phyloP scores from a whole-genome alignment of 352 stramenopile genomes.

The Phytophthora citricola region DNA sequence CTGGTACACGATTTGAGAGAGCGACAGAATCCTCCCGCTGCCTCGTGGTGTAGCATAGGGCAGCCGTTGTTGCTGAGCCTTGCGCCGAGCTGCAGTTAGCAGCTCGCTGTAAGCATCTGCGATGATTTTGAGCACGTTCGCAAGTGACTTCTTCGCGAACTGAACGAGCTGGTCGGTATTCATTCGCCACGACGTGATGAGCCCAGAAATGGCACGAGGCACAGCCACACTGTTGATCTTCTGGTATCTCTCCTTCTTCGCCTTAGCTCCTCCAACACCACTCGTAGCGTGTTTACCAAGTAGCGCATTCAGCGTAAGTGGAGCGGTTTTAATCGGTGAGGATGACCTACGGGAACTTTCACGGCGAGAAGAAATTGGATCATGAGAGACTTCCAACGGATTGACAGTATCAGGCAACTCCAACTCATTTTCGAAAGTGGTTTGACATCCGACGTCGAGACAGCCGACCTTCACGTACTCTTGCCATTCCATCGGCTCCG shows the following conservation, averaged over 20 bases:
- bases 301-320: slow-evolving; percentile 64
- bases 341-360: slow-evolving; percentile 12
- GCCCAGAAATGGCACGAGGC: slow-evolving; percentile 58
- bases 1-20: slow-evolving; percentile 83
- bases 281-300: slow-evolving; percentile 37
- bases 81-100: slow-evolving; percentile 63
- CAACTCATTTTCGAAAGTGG: slow-evolving; percentile 34
- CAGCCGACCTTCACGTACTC: slow-evolving; percentile 57
- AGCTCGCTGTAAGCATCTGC: slow-evolving; percentile 79
- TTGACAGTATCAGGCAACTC: slow-evolving; percentile 6
- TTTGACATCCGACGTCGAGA: slow-evolving; percentile 62
- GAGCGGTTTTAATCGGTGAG: slow-evolving; percentile 24
- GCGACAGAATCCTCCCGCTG: slow-evolving; percentile 46
- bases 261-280: slow-evolving; percentile 13
- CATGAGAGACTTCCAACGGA: background rate
- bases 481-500: slow-evolving; percentile 74
- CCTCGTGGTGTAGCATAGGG: slow-evolving; percentile 28
- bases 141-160: slow-evolving; percentile 80
- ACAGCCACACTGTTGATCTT: slow-evolving; percentile 77
- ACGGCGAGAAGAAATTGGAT: slow-evolving; percentile 1
- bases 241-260: slow-evolving; percentile 72
- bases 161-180: slow-evolving; percentile 82
- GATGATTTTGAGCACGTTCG: slow-evolving; percentile 72
- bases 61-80: slow-evolving; percentile 38
- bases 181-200: slow-evolving; percentile 87